Evolutionary conservation across 208 protist species (phyloP).

Genomic region (Wallacemonas sp.): DNA sequence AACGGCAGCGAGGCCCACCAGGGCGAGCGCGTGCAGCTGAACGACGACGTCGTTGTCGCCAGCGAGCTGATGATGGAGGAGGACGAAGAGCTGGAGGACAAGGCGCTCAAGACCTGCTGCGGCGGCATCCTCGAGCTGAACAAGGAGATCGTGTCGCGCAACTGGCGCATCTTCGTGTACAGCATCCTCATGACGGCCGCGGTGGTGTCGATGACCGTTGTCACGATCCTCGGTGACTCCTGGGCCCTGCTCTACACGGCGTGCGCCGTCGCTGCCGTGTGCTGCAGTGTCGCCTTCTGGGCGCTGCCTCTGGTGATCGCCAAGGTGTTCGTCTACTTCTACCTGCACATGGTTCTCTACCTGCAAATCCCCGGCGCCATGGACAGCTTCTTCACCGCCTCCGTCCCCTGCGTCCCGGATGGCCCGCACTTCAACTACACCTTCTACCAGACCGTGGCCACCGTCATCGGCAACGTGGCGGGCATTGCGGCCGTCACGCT

Average conservation of each 20-base stretch:
- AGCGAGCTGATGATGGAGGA: background rate
- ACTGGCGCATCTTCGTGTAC: slow-evolving; percentile 45
- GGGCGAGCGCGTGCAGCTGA: background rate
- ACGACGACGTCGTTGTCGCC: slow-evolving; percentile 3
- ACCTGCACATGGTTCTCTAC: slow-evolving; percentile 43
- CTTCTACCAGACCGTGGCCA: slow-evolving; percentile 57
- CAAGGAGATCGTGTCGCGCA: slow-evolving; percentile 26
- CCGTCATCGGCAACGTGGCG: slow-evolving; percentile 41
- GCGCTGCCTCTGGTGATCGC: slow-evolving; percentile 38
- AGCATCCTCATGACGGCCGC: slow-evolving; percentile 34
- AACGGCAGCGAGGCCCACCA: slow-evolving; percentile 18
- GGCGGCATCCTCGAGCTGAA: slow-evolving; percentile 47
- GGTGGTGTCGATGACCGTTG: slow-evolving; percentile 34
- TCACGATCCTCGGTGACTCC: slow-evolving; percentile 32
- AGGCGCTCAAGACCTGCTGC: slow-evolving; percentile 24
- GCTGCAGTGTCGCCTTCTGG: slow-evolving; percentile 24
- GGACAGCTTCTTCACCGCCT: slow-evolving; percentile 66
- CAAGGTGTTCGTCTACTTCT: slow-evolving; percentile 36
- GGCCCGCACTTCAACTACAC: slow-evolving; percentile 72
- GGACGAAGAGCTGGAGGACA: slow-evolving; percentile 7
- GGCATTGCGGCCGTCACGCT: slow-evolving; percentile 44
- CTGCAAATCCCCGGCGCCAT: slow-evolving; percentile 52
- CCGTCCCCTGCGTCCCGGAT: slow-evolving; percentile 37
- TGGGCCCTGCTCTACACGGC: slow-evolving; percentile 28
- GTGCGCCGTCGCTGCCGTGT: slow-evolving; percentile 22